A percentile compares a stretch with the other conserved stretches of the same genome.
Conservation (phyloP, 495 filamentous ascomycete genomes). For the Lentithecium fluviatile region DNA sequence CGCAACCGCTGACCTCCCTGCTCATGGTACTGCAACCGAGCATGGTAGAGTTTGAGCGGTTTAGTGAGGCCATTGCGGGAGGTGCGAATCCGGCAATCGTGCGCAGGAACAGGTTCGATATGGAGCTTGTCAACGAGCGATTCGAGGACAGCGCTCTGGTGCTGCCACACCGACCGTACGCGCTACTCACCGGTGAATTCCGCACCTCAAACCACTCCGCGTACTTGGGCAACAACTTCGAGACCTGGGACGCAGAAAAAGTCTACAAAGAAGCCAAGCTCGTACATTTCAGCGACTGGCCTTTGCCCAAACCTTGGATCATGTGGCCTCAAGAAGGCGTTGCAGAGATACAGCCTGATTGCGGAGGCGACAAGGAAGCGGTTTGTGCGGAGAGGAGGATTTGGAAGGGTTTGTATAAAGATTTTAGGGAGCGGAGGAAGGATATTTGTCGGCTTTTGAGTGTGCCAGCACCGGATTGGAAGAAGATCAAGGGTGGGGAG, state of each 20-base stretch:
- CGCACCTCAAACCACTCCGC: slow-evolving; percentile 55
- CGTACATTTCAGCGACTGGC: slow-evolving; percentile 81
- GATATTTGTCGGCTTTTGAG: slow-evolving; percentile 44
- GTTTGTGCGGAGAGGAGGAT: slow-evolving; percentile 64
- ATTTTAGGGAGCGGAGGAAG: slow-evolving; percentile 62
- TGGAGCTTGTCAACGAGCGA: slow-evolving; percentile 69
- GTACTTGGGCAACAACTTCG: slow-evolving; percentile 63
- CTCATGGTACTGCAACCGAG: slow-evolving; percentile 41
- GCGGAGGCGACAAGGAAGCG: slow-evolving; percentile 51
- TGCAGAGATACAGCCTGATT: slow-evolving; percentile 58
- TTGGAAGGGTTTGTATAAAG: slow-evolving; percentile 70
- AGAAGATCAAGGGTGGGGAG: slow-evolving; percentile 19
- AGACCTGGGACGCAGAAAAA: slow-evolving; percentile 66
- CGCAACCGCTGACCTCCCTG: slow-evolving; percentile 37
- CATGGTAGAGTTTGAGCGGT: slow-evolving; percentile 30
- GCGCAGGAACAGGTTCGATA: slow-evolving; percentile 36
- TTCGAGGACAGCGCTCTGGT: slow-evolving; percentile 66
- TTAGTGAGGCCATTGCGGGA: slow-evolving; percentile 29
- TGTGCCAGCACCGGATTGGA: slow-evolving; percentile 42
- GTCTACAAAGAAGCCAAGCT: slow-evolving; percentile 67
- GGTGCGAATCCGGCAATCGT: slow-evolving; percentile 25
- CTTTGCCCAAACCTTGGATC: slow-evolving; percentile 77
- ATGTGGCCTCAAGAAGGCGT: slow-evolving; percentile 57
- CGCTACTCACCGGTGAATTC: slow-evolving; percentile 70
- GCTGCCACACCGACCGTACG: slow-evolving; percentile 73